Conservation (phyloP, 768 basidiomycete genomes). For the Sporobolomyces pararoseus region DNA sequence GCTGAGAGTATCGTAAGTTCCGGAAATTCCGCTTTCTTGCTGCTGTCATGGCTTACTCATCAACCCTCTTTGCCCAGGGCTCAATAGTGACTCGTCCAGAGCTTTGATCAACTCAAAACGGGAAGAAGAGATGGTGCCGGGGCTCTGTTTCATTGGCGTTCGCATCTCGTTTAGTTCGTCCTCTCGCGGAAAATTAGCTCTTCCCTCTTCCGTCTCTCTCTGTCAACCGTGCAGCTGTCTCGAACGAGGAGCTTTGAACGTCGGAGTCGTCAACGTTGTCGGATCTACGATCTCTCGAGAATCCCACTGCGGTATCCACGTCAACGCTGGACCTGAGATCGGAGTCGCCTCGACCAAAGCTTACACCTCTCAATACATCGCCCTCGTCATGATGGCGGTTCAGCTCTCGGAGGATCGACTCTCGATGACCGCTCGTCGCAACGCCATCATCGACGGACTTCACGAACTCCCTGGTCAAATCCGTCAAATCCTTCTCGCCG, state of each 20-base stretch:
- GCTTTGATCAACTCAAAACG: too few species aligned
- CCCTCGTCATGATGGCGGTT: slow-evolving; percentile 95
- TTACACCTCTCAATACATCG: slow-evolving; percentile 91
- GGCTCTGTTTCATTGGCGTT: too few species aligned
- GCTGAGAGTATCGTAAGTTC: too few species aligned
- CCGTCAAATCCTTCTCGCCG: slow-evolving; percentile 75
- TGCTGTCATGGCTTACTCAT: too few species aligned
- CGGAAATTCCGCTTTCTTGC: too few species aligned
- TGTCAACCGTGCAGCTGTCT: too few species aligned
- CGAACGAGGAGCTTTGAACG: slow-evolving; percentile 90
- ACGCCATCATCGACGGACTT: slow-evolving; percentile 87
- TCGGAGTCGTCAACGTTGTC: slow-evolving; percentile 98
- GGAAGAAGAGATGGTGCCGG: too few species aligned
- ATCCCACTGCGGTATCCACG: slow-evolving; percentile 98
- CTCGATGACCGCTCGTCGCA: slow-evolving; percentile 81
- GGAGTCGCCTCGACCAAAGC: slow-evolving; percentile 98
- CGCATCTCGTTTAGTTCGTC: too few species aligned
- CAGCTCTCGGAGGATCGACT: slow-evolving; percentile 96
- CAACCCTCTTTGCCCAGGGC: too few species aligned
- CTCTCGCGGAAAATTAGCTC: too few species aligned
- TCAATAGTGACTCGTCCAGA: too few species aligned
- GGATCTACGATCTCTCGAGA: slow-evolving; percentile 96
- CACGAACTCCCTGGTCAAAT: slow-evolving; percentile 87
- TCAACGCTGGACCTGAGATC: slow-evolving; percentile 97
- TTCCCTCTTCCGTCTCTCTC: too few species aligned